Evolutionary conservation across 305 asterid species (phyloP), one percentile per base, ranked within the genome.

Genomic region (Rubia peregrina): DNA sequence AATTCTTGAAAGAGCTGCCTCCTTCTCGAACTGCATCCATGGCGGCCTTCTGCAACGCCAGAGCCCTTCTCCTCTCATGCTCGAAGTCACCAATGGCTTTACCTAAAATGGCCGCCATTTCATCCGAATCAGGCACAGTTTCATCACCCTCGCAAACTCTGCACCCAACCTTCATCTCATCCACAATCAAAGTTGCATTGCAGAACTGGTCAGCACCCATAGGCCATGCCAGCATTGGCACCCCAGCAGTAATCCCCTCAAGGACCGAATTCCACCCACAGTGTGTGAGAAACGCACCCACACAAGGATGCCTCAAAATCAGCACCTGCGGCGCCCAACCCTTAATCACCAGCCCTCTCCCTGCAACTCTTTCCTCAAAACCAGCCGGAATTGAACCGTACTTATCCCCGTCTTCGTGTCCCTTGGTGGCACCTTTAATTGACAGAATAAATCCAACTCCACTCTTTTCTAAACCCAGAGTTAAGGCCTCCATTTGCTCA

Each of bases 191-290:
- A 6, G 86, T 84, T 0, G 98, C 89, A n/a, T 91, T 76, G 6
- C 76, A 1, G 19, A 59, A 91, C 56, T 91, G 96, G 41, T 91
- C 97, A 0, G 96, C 97, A 0, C 85, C 75, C 97, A 91, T 91
- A 0, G 97, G 93, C 97, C 97, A 91, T 0, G 93, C 77, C 68
- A 89, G 71, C 93, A 89, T 80, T 1, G 93, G 93, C 67, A 86
- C 87, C 4, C 96, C 90, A 0, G 87, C 87, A 0, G 71, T 26
- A 0, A 91, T 71, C 0, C 85, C 81, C 46, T 91, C 98, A 0
- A 89, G 67, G 1, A 75, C 72, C 0, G 97, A 89, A 9, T 91
- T 91, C 97, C 95, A 89, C 3, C 97, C 96, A 6, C 96, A 86
- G 12, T 89, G 97, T 1, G 89, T 86, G 42, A 91, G 71, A 38